Percentiles rank a stretch among this genome's conserved stretches.
Conservation (phyloP, 106 monocot species). For the Alisma plantagoaquatica region DNA sequence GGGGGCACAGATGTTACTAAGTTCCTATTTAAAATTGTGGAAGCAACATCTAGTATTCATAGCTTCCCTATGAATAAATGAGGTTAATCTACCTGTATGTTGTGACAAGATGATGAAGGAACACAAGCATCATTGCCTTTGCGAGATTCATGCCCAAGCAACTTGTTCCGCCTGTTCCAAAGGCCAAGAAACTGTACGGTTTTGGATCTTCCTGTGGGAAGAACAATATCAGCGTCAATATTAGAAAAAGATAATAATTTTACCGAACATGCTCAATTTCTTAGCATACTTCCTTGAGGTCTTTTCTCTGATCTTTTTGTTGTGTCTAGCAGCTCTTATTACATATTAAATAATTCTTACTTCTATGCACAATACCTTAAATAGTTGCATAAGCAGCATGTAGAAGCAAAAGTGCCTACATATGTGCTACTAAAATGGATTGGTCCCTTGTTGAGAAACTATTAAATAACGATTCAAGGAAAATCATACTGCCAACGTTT, state of each 20-base stretch:
- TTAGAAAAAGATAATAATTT: neutral
- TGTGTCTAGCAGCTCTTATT: no score
- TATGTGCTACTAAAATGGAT: no score
- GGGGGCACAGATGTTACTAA: neutral
- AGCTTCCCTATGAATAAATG: neutral
- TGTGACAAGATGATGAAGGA: constrained; percentile 61
- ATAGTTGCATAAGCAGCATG: no score
- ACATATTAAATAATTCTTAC: no score
- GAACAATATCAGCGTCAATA: constrained; percentile 2
- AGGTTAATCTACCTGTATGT: constrained; percentile 33
- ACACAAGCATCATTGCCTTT: constrained; percentile 75
- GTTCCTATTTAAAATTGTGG: neutral
- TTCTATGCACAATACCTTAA: no score
- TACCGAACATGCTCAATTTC: no score
- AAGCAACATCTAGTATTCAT: neutral
- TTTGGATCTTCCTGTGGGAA: constrained; percentile 37
- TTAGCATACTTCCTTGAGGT: no score
- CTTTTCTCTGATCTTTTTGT: no score
- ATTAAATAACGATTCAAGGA: neutral
- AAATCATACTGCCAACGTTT: no score
- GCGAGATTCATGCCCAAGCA: constrained; percentile 89
- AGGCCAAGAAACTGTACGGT: constrained; percentile 51
- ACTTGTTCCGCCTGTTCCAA: constrained; percentile 60
- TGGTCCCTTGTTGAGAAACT: neutral
- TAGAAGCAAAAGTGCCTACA: no score